Evolutionary conservation across 2,329 filamentous ascomycete genomes (phyloP), one percentile per base, ranked within the genome.

Genomic region (Pestalotiopsis sp.): DNA sequence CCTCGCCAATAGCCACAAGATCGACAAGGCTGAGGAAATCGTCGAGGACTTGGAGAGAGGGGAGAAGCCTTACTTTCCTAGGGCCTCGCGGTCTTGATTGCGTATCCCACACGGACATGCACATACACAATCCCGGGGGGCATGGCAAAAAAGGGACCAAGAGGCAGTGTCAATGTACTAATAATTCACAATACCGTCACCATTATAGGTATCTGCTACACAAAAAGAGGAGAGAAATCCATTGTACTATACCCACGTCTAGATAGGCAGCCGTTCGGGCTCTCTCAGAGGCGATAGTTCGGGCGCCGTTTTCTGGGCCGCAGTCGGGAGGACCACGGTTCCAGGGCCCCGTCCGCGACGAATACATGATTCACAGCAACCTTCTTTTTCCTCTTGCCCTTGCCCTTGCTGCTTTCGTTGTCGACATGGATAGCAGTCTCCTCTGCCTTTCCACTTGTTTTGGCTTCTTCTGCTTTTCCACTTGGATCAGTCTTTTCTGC

Each of bases 261-360:
- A 36, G 59, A 40, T 25, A 13, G 23, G 56, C 2, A 17, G 7
- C 56, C 56, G 6, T 11, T 12, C 11, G 6, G 12, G 14, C 27
- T 27, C 27, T 36, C 59, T 45, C 11, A 65, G 4, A 60, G 52
- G 27, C 65, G 65, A 49, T 66, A 60, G 40, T 66, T 36, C 4
- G 56, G 65, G 27, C 56, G 27, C 25, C 56, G 41, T 17, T 59
- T 66, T 31, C 65, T 40, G 5, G 52, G 56, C 11, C 52, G 52
- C 14, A 66, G 52, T 56, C 56, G 23, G 23, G 9, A 60, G 17
- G 65, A 59, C 65, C 65, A 66, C 1, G 65, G 20, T 41, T 59
- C 31, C 6, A 17, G 31, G 13, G 40, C 7, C 11, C 4, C 25
- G 27, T n/a, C 36, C 38, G 17, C 17, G 20, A 40, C n/a, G n/a